Evolutionary conservation across 495 filamentous ascomycete genomes (phyloP).

Genomic region (Opeltia flavorubescens): DNA sequence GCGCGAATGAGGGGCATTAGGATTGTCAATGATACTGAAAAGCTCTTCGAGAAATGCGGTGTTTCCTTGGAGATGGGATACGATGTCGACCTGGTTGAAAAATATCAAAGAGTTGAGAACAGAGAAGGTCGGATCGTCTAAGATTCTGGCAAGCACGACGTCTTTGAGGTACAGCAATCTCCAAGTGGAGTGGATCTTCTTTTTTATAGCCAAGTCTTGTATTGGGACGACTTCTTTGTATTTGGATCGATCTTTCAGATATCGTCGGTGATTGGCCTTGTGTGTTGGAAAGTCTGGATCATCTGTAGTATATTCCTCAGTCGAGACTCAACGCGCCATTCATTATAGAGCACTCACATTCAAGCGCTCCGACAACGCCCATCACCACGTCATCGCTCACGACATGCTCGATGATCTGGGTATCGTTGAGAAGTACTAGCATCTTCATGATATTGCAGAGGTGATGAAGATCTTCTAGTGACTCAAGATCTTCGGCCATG

Average conservation of each 20-base stretch:
- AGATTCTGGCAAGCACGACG: constrained; percentile 85
- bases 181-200: constrained; percentile 93
- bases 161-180: constrained; percentile 97
- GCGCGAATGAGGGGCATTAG: constrained; percentile 47
- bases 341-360: constrained; percentile 43
- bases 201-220: constrained; percentile 60
- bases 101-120: constrained; percentile 97
- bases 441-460: constrained; percentile 98
- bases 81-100: constrained; percentile 97
- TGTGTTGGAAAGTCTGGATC: constrained; percentile 98
- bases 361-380: constrained; percentile 88
- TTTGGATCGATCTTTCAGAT: constrained; percentile 71
- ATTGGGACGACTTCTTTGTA: constrained; percentile 96
- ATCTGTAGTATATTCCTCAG: constrained; percentile 31
- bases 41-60: constrained; percentile 65
- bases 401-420: constrained; percentile 78
- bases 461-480: constrained; percentile 67
- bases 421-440: constrained; percentile 87
- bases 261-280: constrained; percentile 94
- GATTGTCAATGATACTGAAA: constrained; percentile 71
- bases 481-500: constrained; percentile 82
- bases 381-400: constrained; percentile 81
- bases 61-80: constrained; percentile 78
- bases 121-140: constrained; percentile 95
- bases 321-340: constrained; percentile 4